Conservation (phyloP, 176 grass and related monocot species). For the Eremochloa ophiuroides region DNA sequence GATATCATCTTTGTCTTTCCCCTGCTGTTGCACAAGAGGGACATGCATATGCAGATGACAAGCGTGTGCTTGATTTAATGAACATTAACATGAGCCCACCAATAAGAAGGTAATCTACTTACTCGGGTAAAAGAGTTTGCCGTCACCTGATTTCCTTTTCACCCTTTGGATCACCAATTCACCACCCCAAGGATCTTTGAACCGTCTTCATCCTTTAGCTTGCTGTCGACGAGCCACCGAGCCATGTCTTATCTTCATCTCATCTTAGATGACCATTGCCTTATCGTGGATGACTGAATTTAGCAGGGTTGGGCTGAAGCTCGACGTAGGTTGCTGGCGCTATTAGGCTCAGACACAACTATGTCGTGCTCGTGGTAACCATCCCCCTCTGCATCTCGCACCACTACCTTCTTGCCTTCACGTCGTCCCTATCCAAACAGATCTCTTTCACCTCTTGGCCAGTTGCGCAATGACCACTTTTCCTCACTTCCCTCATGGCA, state of each 20-base stretch:
- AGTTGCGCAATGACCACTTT: background rate
- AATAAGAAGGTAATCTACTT: background rate
- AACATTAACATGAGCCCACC: background rate
- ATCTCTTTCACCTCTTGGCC: background rate
- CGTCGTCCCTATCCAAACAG: background rate
- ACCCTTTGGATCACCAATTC: background rate
- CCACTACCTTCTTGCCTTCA: background rate
- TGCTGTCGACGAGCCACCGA: background rate
- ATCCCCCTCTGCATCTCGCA: background rate
- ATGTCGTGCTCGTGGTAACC: background rate
- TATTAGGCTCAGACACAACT: background rate
- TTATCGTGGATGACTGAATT: background rate
- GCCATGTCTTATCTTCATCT: too few relatives aligned
- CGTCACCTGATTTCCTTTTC: background rate
- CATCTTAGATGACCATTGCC: too few relatives aligned
- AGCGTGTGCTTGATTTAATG: background rate
- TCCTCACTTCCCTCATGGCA: too few relatives aligned
- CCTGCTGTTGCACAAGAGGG: background rate
- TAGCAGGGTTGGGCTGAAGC: background rate
- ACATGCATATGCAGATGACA: background rate
- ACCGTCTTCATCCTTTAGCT: background rate
- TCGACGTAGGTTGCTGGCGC: background rate
- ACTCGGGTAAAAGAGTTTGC: background rate
- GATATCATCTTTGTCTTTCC: background rate
- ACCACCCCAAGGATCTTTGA: background rate